Evolutionary conservation across 2,329 filamentous ascomycete species (phyloP).

Genomic region (Pseudogymnoascus sp.): DNA sequence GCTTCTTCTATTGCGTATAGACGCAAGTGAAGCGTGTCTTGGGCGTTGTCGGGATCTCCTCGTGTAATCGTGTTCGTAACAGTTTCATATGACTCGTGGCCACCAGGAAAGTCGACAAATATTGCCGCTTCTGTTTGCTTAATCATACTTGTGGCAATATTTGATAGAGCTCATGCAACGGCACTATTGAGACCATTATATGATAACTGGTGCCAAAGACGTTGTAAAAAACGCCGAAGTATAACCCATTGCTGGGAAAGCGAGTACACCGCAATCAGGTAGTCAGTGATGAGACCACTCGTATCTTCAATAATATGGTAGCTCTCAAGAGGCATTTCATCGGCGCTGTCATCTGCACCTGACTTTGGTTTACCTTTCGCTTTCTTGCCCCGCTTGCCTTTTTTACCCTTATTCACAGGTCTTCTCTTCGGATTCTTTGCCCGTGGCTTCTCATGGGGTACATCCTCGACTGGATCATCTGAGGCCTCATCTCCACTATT

Average conservation of each 20-base stretch:
- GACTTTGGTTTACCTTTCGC: slow-evolving; percentile 22
- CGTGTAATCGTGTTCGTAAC: slow-evolving; percentile 36
- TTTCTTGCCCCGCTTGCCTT: slow-evolving; percentile 27
- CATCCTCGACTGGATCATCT: slow-evolving; percentile 16
- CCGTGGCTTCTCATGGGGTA: slow-evolving; percentile 15
- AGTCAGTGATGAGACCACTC: slow-evolving; percentile 33
- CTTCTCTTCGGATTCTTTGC: slow-evolving; percentile 17
- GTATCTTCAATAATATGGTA: slow-evolving; percentile 37
- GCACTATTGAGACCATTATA: slow-evolving; percentile 39
- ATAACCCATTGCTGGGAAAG: slow-evolving; percentile 32
- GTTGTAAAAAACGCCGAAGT: slow-evolving; percentile 35
- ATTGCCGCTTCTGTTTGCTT: slow-evolving; percentile 33
- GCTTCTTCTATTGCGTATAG: too few relatives aligned
- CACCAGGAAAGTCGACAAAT: slow-evolving; percentile 39
- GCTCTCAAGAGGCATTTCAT: slow-evolving; percentile 31
- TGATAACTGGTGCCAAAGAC: slow-evolving; percentile 37
- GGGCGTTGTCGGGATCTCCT: slow-evolving; percentile 29
- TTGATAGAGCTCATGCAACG: slow-evolving; percentile 37
- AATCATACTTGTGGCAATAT: slow-evolving; percentile 36
- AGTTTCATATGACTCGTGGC: slow-evolving; percentile 36
- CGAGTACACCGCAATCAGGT: slow-evolving; percentile 37
- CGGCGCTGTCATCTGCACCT: too few relatives aligned
- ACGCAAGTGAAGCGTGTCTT: slow-evolving; percentile 21
- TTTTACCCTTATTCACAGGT: slow-evolving; percentile 20
- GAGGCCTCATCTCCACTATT: slow-evolving; percentile 17